Evolutionary conservation across 371 early-diverging fungal genomes (phyloP), one percentile per base, ranked within the genome.

Genomic region (Mucor piriformis): DNA sequence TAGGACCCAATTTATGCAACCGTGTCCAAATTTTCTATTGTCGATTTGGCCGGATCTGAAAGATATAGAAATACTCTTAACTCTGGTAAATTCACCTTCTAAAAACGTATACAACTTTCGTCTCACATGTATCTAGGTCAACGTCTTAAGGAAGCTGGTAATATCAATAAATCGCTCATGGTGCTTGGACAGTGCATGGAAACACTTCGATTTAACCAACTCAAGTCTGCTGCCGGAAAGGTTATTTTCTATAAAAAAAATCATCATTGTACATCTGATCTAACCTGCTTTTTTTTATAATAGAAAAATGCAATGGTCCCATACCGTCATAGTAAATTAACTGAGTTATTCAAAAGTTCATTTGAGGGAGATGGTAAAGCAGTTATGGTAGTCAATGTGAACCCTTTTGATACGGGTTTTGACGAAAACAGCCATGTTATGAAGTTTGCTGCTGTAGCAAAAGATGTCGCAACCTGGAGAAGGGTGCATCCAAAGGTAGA

Each of bases 21-120:
- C 0, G 74, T 85, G 11, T 83, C 84, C 3, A 79, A 82, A 20
- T 55, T 96, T 51, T 88, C 86, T 3, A 82, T 99, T 54, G 96
- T 99, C 13, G 99, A 99, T 73, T 67, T 99, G 57, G 99, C 99
- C 16, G 99, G 99, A 15, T 89, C 90, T 23, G 99, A 99, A 74
- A 83, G 98, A 49, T 83, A 91, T 38, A 76, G 86, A 38, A 88
- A 89, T 61, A 95, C 97, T 3, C 76, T 85, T 0, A 92, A 87
- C 35, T 81, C 85, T 0, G 46, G 46, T 46, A 46, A 91, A 91
- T 24, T 24, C 67, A 88, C 35, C 71, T 86, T 54, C 85, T 84
- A 53, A 94, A 94, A 65, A 86, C 89, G 0, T 90, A 89, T 32
- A 86, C 85, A 60, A 94, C 93, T 69, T 95, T 95, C 73, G 11